These are phyloP conservation scores for Penicillium expansum DNA, from an alignment of 2,329 filamentous ascomycete genomes.

Conservation along the genomic window DNA sequence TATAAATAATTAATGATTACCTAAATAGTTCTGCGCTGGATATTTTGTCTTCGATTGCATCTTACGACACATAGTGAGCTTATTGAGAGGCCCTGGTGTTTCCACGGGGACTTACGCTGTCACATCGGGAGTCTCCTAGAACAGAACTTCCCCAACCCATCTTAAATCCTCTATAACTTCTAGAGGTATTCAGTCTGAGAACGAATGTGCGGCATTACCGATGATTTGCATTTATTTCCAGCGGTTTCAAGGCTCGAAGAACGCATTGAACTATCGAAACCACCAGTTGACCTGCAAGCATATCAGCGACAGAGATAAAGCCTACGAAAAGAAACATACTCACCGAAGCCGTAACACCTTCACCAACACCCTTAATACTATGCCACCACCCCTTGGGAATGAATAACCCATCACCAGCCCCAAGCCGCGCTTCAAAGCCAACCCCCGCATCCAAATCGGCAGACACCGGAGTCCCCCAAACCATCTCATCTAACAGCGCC, in stretches of 20 bases:
- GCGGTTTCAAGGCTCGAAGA: too few relatives aligned
- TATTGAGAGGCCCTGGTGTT: neutral
- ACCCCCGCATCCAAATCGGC: conserved; percentile 25
- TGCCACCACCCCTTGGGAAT: conserved; percentile 88
- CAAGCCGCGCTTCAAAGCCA: conserved; percentile 55
- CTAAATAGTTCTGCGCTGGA: neutral
- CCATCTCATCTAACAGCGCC: conserved; percentile 60
- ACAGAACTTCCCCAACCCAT: neutral
- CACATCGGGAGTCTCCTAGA: neutral
- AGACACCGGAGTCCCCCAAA: conserved; percentile 59
- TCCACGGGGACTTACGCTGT: neutral
- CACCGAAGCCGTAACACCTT: conserved; percentile 59
- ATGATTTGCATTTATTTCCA: neutral
- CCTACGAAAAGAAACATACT: conserved; percentile 23
- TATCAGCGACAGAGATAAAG: neutral
- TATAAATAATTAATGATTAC: neutral
- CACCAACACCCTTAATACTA: conserved; percentile 65
- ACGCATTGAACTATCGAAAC: conserved; percentile 66
- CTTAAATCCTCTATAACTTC: neutral
- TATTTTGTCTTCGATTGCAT: neutral
- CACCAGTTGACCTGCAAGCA: conserved; percentile 68
- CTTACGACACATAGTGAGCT: too few relatives aligned
- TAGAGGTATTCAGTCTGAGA: neutral
- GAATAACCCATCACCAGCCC: conserved; percentile 68
- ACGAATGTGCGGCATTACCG: neutral